Evolutionary conservation across 176 grass and related monocot species (phyloP).

Genomic region (Carex kokanica): DNA sequence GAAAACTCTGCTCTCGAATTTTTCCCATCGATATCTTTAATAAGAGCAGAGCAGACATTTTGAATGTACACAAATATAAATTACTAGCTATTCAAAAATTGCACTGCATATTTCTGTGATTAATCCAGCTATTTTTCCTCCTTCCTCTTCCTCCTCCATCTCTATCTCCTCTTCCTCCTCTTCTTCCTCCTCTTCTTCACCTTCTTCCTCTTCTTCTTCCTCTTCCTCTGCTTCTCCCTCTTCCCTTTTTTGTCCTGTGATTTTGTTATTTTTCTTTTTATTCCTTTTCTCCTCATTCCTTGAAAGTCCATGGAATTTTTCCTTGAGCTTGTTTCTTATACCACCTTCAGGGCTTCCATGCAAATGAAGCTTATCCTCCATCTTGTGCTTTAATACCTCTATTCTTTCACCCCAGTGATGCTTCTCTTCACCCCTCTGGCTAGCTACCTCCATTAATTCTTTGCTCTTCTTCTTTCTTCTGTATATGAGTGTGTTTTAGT

Average conservation of each 20-base stretch:
- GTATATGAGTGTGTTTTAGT: too few species aligned
- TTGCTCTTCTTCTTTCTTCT: neutral
- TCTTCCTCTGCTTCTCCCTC: neutral
- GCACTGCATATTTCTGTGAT: slow-evolving; percentile 6
- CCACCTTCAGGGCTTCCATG: neutral
- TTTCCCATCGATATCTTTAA: too few species aligned
- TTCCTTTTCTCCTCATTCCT: neutral
- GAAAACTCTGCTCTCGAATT: too few species aligned
- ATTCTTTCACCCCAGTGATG: neutral
- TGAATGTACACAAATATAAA: neutral
- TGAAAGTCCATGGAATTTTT: neutral
- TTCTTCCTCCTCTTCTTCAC: neutral
- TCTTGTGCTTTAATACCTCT: neutral
- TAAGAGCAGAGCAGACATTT: neutral
- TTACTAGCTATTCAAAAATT: neutral
- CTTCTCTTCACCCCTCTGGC: neutral
- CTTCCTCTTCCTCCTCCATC: neutral
- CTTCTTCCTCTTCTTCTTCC: neutral
- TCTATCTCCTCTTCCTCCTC: neutral
- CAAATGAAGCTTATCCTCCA: slow-evolving; percentile 4
- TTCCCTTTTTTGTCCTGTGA: neutral
- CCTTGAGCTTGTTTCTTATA: neutral
- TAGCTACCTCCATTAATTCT: neutral
- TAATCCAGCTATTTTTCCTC: neutral
- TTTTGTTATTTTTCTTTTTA: neutral